phyloP scores from a whole-genome alignment of 345 rosid genomes.

The Isatis tinctoria region DNA sequence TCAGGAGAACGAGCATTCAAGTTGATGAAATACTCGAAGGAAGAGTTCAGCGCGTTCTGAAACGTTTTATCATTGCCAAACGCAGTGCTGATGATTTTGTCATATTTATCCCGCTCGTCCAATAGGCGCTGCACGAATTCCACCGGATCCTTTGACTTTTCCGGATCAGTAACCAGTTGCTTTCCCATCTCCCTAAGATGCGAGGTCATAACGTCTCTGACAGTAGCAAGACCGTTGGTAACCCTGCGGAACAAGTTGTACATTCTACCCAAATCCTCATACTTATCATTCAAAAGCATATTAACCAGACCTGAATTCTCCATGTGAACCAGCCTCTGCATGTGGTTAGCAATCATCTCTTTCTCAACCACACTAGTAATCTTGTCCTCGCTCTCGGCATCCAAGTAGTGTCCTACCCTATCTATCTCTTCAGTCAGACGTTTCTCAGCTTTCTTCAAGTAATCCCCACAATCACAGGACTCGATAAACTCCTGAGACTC shows the following conservation, averaged over 20 bases:
- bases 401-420: conserved; percentile 91
- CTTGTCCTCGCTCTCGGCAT: conserved; percentile 79
- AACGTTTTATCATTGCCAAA: conserved; percentile 87
- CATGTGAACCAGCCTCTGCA: conserved; percentile 95
- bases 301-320: conserved; percentile 94
- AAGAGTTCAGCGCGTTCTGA: conserved; percentile 91
- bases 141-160: conserved; percentile 87
- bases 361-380: conserved; percentile 94
- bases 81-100: conserved; percentile 60
- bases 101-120: conserved; percentile 91
- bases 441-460: conserved; percentile 83
- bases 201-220: conserved; percentile 86
- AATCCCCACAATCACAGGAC: conserved; percentile 93
- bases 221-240: conserved; percentile 61
- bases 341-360: conserved; percentile 98
- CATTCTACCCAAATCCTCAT: conserved; percentile 91
- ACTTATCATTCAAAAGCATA: conserved; percentile 90
- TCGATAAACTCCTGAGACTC: conserved; percentile 94
- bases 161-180: conserved; percentile 90
- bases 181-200: conserved; percentile 94
- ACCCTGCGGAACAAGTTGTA: conserved; percentile 85
- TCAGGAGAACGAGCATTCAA: conserved; percentile 93
- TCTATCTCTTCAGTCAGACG: conserved; percentile 95
- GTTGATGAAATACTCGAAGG: conserved; percentile 90
- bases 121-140: conserved; percentile 92